A percentile compares a stretch with the other conserved stretches of the same genome.
Conservation (phyloP, 2,329 filamentous ascomycete genomes). For the Acrocalymma vagum region DNA sequence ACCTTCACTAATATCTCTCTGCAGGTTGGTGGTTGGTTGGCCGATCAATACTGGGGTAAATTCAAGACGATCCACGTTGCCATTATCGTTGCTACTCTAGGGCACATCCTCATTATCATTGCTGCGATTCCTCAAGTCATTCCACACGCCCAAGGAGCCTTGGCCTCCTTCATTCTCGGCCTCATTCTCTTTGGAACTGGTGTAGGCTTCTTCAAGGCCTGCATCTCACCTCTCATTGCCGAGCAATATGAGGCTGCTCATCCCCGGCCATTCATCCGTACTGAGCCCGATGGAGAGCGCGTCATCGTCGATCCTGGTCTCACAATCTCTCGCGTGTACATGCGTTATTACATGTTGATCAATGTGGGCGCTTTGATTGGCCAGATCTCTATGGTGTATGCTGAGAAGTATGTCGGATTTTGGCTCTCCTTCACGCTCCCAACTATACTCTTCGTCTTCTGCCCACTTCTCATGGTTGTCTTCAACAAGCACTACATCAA, state of each 20-base stretch:
- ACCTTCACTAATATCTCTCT: slow-evolving; percentile 54
- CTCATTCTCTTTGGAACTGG: slow-evolving; percentile 53
- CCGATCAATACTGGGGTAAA: slow-evolving; percentile 67
- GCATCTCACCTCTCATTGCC: slow-evolving; percentile 68
- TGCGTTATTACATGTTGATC: slow-evolving; percentile 76
- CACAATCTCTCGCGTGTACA: slow-evolving; percentile 71
- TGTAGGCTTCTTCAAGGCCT: slow-evolving; percentile 53
- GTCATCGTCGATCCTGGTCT: slow-evolving; percentile 74
- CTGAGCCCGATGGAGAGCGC: slow-evolving; percentile 65
- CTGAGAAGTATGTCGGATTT: slow-evolving; percentile 78
- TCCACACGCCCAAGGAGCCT: slow-evolving; percentile 43
- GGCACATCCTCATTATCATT: slow-evolving; percentile 61
- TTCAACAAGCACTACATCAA: slow-evolving; percentile 36
- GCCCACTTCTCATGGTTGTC: slow-evolving; percentile 63
- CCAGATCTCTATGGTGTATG: slow-evolving; percentile 74
- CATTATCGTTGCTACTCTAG: slow-evolving; percentile 64
- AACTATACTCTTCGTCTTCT: slow-evolving; percentile 67
- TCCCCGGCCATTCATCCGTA: slow-evolving; percentile 57
- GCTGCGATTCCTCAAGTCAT: slow-evolving; percentile 59
- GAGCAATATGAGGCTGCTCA: slow-evolving; percentile 70
- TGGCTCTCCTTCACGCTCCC: slow-evolving; percentile 75
- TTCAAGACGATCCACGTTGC: slow-evolving; percentile 67
- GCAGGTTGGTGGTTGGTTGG: slow-evolving; percentile 64
- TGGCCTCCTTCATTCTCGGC: slow-evolving; percentile 59
- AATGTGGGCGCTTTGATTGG: slow-evolving; percentile 70